Conservation (phyloP, 2,329 filamentous ascomycete species). For the Stromatinia cepivora region DNA sequence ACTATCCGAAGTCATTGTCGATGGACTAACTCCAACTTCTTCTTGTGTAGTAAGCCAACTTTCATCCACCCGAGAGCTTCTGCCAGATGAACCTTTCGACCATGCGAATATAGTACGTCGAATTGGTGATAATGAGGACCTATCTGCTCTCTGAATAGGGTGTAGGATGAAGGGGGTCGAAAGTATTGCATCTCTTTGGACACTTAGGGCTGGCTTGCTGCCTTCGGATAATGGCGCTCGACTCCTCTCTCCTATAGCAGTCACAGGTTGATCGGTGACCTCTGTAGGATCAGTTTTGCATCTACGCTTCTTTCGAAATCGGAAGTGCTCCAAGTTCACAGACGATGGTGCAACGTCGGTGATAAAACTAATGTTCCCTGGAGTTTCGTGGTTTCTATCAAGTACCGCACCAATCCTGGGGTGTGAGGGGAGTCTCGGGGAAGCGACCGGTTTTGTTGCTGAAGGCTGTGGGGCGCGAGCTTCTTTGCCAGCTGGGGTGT, state of each 20-base stretch:
- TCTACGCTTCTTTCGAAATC: slow-evolving; percentile 34
- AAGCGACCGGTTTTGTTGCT: neutral
- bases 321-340: slow-evolving; percentile 37
- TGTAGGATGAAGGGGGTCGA: neutral
- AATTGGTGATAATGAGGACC: neutral
- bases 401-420: neutral
- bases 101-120: neutral
- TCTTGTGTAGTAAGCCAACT: slow-evolving; percentile 23
- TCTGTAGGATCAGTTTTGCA: slow-evolving; percentile 1
- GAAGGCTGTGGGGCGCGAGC: neutral
- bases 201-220: neutral
- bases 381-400: neutral
- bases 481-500: neutral
- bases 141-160: neutral
- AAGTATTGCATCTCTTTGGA: neutral
- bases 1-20: neutral
- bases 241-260: neutral
- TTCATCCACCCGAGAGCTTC: slow-evolving; percentile 5
- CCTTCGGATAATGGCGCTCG: neutral
- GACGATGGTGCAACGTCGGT: slow-evolving; percentile 39
- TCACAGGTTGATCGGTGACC: neutral
- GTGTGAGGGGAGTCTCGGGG: slow-evolving; percentile 14
- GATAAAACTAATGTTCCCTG: slow-evolving; percentile 34
- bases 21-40: slow-evolving; percentile 12
- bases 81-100: neutral